Evolutionary conservation across 2,329 filamentous ascomycete species (phyloP), one percentile per base, ranked within the genome.

Genomic region (Pestalotiopsis sp.): DNA sequence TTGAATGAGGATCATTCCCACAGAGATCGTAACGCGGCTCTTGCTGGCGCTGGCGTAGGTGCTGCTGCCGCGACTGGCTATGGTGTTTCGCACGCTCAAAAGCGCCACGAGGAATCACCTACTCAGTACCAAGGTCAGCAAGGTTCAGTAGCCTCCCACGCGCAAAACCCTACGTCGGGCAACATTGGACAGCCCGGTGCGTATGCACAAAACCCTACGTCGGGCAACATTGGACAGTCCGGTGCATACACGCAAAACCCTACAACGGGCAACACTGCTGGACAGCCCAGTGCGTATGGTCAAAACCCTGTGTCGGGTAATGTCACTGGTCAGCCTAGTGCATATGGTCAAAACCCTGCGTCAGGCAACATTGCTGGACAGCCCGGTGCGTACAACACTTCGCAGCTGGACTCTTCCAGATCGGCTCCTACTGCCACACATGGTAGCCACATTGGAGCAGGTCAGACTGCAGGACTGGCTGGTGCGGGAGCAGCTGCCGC

Each of bases 401-500:
- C 57, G 3, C 57, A n/a, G 3, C 17, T 52, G 17, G 17, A 52
- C 3, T 9, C 17, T 9, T 52, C 45, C 5, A n/a, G 45, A 4
- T 23, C 45, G 6, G 13, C 41, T 45, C 20, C 45, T 20, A 52
- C 17, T 9, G n/a, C 20, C 17, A 20, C 17, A 49, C n/a, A 5
- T 23, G 14, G 6, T 7, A 23, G 13, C 23, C 17, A 36, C 23
- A n/a, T n/a, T 60, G 17, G 23, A 2, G 17, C 57, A 12, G n/a
- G 25, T 1, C 20, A 23, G 14, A 20, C 57, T 2, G 27, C n/a
- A n/a, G 25, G 25, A 4, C 36, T 65, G 12, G 62, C 41, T 52
- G 62, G 62, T 49, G 23, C 38, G 5, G 62, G 62, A 31, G 62
- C 62, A 12, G 62, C 62, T 13, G 62, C 61, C 20, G 61, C 41